Evolutionary conservation across 805 yeast species (phyloP).

Genomic region (Monosporozyma solicola): DNA sequence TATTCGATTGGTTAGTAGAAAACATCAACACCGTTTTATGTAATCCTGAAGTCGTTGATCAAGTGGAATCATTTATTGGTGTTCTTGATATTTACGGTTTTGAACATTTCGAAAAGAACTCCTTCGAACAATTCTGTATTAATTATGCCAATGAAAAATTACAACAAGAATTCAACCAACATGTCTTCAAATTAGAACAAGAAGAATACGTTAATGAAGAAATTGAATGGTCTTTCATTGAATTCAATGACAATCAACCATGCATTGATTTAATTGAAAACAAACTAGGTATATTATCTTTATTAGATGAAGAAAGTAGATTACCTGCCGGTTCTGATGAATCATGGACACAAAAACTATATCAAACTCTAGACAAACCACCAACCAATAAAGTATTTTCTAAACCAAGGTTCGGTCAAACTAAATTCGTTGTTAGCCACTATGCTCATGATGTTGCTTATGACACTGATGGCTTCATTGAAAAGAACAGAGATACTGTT

Average conservation of each 20-base stretch:
- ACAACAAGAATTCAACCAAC: slow-evolving; percentile 96
- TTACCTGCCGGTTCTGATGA: slow-evolving; percentile 90
- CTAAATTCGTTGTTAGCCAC: slow-evolving; percentile 82
- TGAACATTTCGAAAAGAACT: slow-evolving; percentile 89
- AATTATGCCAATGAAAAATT: slow-evolving; percentile 94
- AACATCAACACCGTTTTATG: slow-evolving; percentile 76
- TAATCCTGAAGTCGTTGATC: slow-evolving; percentile 53
- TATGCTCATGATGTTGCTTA: slow-evolving; percentile 92
- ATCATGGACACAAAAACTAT: slow-evolving; percentile 85
- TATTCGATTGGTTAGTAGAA: slow-evolving; percentile 91
- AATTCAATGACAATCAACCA: slow-evolving; percentile 93
- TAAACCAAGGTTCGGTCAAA: slow-evolving; percentile 90
- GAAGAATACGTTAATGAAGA: slow-evolving; percentile 89
- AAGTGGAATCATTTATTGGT: slow-evolving; percentile 74
- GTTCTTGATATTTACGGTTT: slow-evolving; percentile 96
- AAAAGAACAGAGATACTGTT: slow-evolving; percentile 94
- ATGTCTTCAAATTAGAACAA: slow-evolving; percentile 93
- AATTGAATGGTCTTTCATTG: slow-evolving; percentile 94
- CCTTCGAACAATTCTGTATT: slow-evolving; percentile 95
- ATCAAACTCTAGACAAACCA: slow-evolving; percentile 71
- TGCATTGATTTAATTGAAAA: slow-evolving; percentile 89
- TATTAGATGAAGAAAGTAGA: slow-evolving; percentile 91
- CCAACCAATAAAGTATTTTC: slow-evolving; percentile 72
- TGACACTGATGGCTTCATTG: slow-evolving; percentile 90
- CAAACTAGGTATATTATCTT: slow-evolving; percentile 75